Percentiles rank a stretch among this genome's conserved stretches.
Evolutionary conservation across 1,284 basidiomycete species (phyloP).

Genomic region (Tilletiaria anomala): DNA sequence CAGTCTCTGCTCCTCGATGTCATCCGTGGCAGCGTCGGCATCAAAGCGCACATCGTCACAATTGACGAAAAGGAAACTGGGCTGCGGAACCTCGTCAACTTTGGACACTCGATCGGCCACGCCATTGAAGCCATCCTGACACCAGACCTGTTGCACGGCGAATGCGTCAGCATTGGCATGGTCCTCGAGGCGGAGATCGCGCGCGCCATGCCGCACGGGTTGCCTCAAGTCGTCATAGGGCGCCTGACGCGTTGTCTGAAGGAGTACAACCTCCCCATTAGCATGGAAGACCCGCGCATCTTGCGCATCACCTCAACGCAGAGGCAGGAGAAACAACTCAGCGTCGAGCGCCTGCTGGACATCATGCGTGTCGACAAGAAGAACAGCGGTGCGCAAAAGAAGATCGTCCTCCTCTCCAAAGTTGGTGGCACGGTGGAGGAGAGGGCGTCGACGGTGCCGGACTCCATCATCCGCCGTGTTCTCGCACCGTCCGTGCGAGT

Average conservation of each 20-base stretch:
- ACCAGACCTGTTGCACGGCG: slow-evolving; percentile 36
- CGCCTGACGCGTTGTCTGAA: slow-evolving; percentile 31
- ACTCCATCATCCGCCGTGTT: slow-evolving; percentile 64
- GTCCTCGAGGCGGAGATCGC: slow-evolving; percentile 37
- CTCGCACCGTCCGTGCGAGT: slow-evolving; percentile 39
- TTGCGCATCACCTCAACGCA: slow-evolving; percentile 53
- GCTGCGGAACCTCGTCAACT: slow-evolving; percentile 39
- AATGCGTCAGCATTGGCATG: slow-evolving; percentile 38
- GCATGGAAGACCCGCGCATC: slow-evolving; percentile 29
- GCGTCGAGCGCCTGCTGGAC: slow-evolving; percentile 70
- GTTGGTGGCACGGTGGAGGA: slow-evolving; percentile 88
- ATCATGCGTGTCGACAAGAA: slow-evolving; percentile 94
- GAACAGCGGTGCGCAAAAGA: slow-evolving; percentile 74
- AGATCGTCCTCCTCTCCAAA: slow-evolving; percentile 75
- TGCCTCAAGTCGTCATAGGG: slow-evolving; percentile 35
- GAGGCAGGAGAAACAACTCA: slow-evolving; percentile 48
- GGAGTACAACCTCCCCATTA: slow-evolving; percentile 32
- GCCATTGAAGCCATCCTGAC: slow-evolving; percentile 39
- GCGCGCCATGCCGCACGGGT: slow-evolving; percentile 19
- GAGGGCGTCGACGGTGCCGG: slow-evolving; percentile 70
- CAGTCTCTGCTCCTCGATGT: slow-evolving; percentile 37
- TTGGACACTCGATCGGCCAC: slow-evolving; percentile 38
- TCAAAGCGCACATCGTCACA: slow-evolving; percentile 38
- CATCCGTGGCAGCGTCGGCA: slow-evolving; percentile 36
- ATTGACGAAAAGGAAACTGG: slow-evolving; percentile 39